phyloP scores from a whole-genome alignment of 495 filamentous ascomycete genomes.

The Penicillium cosmopolitanum region DNA sequence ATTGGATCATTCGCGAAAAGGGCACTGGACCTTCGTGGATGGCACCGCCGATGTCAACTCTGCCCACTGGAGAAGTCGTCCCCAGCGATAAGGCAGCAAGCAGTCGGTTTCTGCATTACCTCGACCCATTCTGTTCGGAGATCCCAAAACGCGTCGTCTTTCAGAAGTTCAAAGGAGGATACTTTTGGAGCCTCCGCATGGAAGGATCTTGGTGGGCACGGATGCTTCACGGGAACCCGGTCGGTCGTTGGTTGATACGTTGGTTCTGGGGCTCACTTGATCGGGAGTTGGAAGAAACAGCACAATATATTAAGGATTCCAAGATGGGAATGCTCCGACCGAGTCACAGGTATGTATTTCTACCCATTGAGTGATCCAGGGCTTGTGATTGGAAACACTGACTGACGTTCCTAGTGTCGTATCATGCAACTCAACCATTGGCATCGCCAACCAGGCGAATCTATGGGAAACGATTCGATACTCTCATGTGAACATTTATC shows the following conservation, averaged over 20 bases:
- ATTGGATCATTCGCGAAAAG: slow-evolving; percentile 74
- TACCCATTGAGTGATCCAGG: background rate
- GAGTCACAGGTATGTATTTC: slow-evolving; percentile 20
- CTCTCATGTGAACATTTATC: slow-evolving; percentile 31
- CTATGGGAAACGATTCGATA: slow-evolving; percentile 37
- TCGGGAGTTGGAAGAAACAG: slow-evolving; percentile 14
- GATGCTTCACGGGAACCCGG: slow-evolving; percentile 31
- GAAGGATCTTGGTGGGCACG: slow-evolving; percentile 61
- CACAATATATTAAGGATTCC: slow-evolving; percentile 24
- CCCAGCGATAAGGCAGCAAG: slow-evolving; percentile 60
- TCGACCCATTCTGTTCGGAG: slow-evolving; percentile 56
- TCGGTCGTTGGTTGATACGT: slow-evolving; percentile 29
- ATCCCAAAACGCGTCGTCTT: slow-evolving; percentile 32
- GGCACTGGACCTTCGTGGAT: slow-evolving; percentile 44
- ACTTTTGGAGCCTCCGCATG: slow-evolving; percentile 54
- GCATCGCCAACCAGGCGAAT: slow-evolving; percentile 37
- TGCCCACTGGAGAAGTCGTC: slow-evolving; percentile 57
- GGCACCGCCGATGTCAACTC: slow-evolving; percentile 26
- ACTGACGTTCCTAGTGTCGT: slow-evolving; percentile 19
- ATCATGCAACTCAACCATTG: slow-evolving; percentile 30
- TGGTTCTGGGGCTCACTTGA: slow-evolving; percentile 32
- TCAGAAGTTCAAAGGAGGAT: slow-evolving; percentile 26
- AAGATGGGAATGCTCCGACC: slow-evolving; percentile 36
- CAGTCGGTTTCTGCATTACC: slow-evolving; percentile 55
- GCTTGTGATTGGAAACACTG: background rate